Evolutionary conservation across 2,329 filamentous ascomycete species (phyloP).

Genomic region (Botrytis hyacinthi): DNA sequence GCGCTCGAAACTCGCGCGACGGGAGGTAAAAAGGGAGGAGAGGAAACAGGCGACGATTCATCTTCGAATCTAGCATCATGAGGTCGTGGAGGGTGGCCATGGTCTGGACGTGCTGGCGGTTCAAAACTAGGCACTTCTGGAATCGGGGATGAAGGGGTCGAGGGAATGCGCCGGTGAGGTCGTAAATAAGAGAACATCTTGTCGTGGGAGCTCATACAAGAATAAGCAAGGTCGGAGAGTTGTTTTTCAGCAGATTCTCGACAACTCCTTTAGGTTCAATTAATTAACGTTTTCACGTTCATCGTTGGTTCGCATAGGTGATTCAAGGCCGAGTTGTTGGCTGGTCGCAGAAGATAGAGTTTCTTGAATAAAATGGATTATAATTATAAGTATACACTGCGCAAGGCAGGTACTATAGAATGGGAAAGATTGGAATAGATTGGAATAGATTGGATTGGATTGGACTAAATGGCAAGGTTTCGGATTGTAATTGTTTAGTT

Average conservation of each 20-base stretch:
- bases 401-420: neutral
- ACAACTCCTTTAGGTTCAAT: neutral
- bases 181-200: slow-evolving; percentile 40
- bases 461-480: neutral
- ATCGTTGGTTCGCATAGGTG: neutral
- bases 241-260: neutral
- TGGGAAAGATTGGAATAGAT: neutral
- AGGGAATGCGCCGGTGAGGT: slow-evolving; percentile 38
- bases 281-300: neutral
- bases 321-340: neutral
- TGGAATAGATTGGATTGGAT: neutral
- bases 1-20: slow-evolving; percentile 41
- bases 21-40: slow-evolving; percentile 48
- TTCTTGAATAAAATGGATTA: neutral
- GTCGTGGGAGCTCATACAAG: slow-evolving; percentile 3
- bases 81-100: slow-evolving; percentile 34
- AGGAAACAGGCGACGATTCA: slow-evolving; percentile 38
- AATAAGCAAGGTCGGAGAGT: neutral
- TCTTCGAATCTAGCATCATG: slow-evolving; percentile 30
- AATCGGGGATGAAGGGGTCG: slow-evolving; percentile 37
- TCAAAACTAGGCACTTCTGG: slow-evolving; percentile 35
- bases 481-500: neutral
- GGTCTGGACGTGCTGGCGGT: slow-evolving; percentile 30
- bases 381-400: neutral
- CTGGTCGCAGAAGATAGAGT: neutral